Evolutionary conservation across 148 eudicot species (phyloP).

Genomic region (Limonium bicolor): DNA sequence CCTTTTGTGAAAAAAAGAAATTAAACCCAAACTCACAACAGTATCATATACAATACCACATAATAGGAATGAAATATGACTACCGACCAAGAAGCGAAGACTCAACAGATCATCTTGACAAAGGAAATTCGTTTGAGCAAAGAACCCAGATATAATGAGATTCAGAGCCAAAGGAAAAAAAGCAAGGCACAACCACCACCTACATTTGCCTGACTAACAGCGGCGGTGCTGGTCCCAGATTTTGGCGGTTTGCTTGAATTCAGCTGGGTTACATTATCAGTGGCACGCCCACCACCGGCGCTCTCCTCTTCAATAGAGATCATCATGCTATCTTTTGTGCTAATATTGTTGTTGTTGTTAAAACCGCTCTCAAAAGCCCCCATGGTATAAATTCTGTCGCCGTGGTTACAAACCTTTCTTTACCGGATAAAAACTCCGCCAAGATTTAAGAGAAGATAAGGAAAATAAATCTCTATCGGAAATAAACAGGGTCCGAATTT

Average conservation of each 20-base stretch:
- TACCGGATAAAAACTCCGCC: background rate
- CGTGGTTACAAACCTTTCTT: background rate
- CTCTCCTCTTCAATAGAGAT: background rate
- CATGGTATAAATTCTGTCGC: conserved; percentile 3
- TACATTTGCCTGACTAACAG: conserved; percentile 6
- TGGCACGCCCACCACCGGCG: background rate
- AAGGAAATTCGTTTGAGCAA: background rate
- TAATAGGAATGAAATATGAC: background rate
- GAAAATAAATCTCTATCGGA: background rate
- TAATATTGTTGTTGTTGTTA: background rate
- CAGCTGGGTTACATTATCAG: conserved; percentile 4
- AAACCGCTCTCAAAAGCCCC: conserved; percentile 2
- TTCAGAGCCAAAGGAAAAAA: no score
- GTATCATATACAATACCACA: background rate
- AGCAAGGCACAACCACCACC: background rate
- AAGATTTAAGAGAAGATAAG: background rate
- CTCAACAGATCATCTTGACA: background rate
- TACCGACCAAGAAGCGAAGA: background rate
- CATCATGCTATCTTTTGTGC: no score
- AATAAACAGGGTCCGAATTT: background rate
- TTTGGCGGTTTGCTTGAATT: conserved; percentile 6
- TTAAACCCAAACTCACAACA: background rate
- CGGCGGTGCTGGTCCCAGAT: conserved; percentile 1
- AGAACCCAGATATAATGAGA: background rate
- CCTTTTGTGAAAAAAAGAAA: background rate